Evolutionary conservation across 129 eudicot genomes (phyloP), one percentile per base, ranked within the genome.

Genomic region (Lactuca sativa): DNA sequence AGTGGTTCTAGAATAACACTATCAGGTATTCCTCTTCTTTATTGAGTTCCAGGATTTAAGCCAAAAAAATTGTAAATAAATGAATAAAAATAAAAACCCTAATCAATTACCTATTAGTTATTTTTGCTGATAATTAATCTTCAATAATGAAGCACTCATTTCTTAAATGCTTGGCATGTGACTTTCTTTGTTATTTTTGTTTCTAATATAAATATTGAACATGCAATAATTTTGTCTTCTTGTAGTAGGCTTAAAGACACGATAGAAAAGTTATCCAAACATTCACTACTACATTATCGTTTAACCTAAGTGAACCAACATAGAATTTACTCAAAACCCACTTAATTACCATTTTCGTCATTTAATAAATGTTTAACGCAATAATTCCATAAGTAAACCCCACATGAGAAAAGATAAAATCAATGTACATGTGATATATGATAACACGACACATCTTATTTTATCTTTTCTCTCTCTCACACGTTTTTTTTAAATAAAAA

Each of bases 241-340:
- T 37, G 64, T 69, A 40, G 56, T 7, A 69, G 38, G 64, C 30
- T 21, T 56, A 18, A 56, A 43, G 14, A 18, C 41, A 69, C 34
- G 11, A 40, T 54, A 37, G 6, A 56, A 69, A 69, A 69, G 7
- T 25, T 16, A 56, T 36, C 56, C 56, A 57, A 25, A 7, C 25
- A 69, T 40, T 56, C 37, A 36, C 34, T 69, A 37, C 37, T 38
- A 69, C 64, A 56, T 30, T 56, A 70, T 57, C 14, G 2, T 30
- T 30, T 70, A 7, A 57, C 38, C 17, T 40, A 72, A 61, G 56
- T 72, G 76, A 36, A 33, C 69, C 76, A 17, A 61, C 76, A 60
- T 36, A 30, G 21, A 31, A 17, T 48, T 49, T 49, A 60, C 69
- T 17, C 40, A 60, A 53, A 56, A 7, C 10, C 21, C 58, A 15